A percentile compares a stretch with the other conserved stretches of the same genome.
Evolutionary conservation across 441 rosid species (phyloP).

Genomic region (Omphalea diandra): DNA sequence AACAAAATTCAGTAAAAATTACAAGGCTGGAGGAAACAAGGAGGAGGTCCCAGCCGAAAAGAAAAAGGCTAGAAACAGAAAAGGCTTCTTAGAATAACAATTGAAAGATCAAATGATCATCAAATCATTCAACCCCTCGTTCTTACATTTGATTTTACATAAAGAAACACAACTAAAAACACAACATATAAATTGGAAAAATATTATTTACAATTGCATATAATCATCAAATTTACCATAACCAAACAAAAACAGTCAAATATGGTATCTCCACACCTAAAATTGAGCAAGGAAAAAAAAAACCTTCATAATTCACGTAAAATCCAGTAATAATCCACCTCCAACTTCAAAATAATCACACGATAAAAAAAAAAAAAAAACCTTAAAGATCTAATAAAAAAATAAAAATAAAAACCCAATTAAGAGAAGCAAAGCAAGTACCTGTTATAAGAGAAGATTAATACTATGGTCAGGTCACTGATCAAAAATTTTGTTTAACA

Average conservation of each 20-base stretch:
- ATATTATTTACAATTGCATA: background rate
- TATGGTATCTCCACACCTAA: background rate
- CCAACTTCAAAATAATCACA: too few species aligned
- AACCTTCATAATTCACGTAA: background rate
- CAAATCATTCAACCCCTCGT: too few species aligned
- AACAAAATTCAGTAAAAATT: background rate
- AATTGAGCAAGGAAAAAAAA: background rate
- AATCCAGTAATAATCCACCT: too few species aligned
- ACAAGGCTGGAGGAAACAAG: background rate
- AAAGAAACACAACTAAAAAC: background rate
- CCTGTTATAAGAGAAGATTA: too few species aligned
- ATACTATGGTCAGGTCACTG: too few species aligned
- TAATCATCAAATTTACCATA: background rate
- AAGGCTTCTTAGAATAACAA: background rate
- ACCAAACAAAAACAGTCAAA: too few species aligned
- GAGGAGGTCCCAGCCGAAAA: background rate
- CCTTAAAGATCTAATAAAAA: too few species aligned
- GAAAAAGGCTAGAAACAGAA: background rate
- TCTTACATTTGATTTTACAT: background rate
- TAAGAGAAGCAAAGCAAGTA: too few species aligned
- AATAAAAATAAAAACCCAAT: too few species aligned
- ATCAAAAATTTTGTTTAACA: too few species aligned
- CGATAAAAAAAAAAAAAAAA: too few species aligned
- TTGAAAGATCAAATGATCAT: background rate
- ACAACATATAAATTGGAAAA: background rate